Conservation (phyloP, 2,329 filamentous ascomycete genomes). For the Penicillium crustosum region DNA sequence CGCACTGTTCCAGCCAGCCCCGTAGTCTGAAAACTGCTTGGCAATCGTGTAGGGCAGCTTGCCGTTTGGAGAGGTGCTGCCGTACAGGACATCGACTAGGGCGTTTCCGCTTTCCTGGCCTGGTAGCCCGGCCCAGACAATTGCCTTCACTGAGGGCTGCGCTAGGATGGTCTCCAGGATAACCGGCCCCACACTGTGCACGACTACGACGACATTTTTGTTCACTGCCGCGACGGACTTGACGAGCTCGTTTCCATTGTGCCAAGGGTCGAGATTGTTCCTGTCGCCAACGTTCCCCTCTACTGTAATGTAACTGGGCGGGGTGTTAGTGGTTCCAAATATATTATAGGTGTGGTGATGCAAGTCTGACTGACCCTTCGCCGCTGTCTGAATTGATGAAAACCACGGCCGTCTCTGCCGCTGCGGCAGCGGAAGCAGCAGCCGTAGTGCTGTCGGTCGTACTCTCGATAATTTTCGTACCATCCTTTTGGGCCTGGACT, state of each 20-base stretch:
- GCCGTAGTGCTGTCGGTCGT: slow-evolving; percentile 40
- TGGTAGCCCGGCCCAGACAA: slow-evolving; percentile 64
- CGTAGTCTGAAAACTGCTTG: slow-evolving; percentile 55
- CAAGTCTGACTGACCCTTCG: slow-evolving; percentile 37
- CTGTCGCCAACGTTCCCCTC: slow-evolving; percentile 58
- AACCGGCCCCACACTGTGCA: slow-evolving; percentile 64
- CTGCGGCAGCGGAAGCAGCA: slow-evolving; percentile 39
- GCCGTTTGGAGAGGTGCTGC: slow-evolving; percentile 48
- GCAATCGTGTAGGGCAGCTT: slow-evolving; percentile 65
- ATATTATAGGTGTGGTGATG: rapidly evolving
- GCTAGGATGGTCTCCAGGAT: slow-evolving; percentile 63
- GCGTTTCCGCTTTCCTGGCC: slow-evolving; percentile 55
- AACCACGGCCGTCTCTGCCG: slow-evolving; percentile 46
- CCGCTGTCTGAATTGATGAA: slow-evolving; percentile 52
- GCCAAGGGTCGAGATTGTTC: slow-evolving; percentile 50
- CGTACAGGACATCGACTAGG: slow-evolving; percentile 49
- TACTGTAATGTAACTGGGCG: slow-evolving; percentile 44
- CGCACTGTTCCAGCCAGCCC: slow-evolving; percentile 15
- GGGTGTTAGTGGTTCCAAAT: neutral
- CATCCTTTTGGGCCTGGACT: slow-evolving; percentile 36
- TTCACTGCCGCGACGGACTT: slow-evolving; percentile 58
- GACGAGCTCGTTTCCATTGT: slow-evolving; percentile 48
- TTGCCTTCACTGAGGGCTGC: slow-evolving; percentile 62
- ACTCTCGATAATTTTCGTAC: slow-evolving; percentile 45
- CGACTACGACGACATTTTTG: slow-evolving; percentile 62